Evolutionary conservation across 2,329 filamentous ascomycete genomes (phyloP), one percentile per base, ranked within the genome.

Genomic region (Nemania bipapillata): DNA sequence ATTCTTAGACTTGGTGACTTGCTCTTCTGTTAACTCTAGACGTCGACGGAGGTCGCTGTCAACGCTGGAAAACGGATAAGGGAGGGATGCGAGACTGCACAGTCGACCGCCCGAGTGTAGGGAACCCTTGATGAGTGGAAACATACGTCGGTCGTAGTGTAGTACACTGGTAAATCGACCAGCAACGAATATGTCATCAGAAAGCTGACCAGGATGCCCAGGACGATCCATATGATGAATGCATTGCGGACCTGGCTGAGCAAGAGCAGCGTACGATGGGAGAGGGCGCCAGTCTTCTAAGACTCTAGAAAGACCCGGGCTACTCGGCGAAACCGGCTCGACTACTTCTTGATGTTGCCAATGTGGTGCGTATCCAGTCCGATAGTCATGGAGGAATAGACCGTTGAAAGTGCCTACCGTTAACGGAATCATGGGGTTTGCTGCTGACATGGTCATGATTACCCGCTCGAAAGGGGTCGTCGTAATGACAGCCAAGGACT

Each of bases 131-230:
- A 97, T 86, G 17, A 87, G 87, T 0, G 93, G 92, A 75, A 97
- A 96, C 79, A 88, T 93, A 52, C 95, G 90, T 3, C 94, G 88
- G 77, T 97, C 94, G 80, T 97, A 98, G 77, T 93, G 91, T 3
- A 97, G 83, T 65, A 97, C 92, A 74, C 90, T 94, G 4, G 94
- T 92, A 77, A 97, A 97, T 17, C 95, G 89, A 0, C 95, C 95
- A 4, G 91, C 93, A 40, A 97, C 89, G 82, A 94, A 95, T 47
- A 98, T 96, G 32, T 96, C 91, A 67, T 91, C 87, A 57, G 92
- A 91, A 20, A 89, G 84, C 70, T 87, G 84, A 56, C 82, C 81
- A 9, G 79, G 79, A 8, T 82, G 79, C 0, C 85, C 86, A 0
- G 87, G 81, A 8, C 82, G 84, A 15, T 90, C 90, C 30, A 94